These are phyloP conservation scores for Podospora fimiseda DNA, from an alignment of 495 filamentous ascomycete species.

Conservation along the genomic window DNA sequence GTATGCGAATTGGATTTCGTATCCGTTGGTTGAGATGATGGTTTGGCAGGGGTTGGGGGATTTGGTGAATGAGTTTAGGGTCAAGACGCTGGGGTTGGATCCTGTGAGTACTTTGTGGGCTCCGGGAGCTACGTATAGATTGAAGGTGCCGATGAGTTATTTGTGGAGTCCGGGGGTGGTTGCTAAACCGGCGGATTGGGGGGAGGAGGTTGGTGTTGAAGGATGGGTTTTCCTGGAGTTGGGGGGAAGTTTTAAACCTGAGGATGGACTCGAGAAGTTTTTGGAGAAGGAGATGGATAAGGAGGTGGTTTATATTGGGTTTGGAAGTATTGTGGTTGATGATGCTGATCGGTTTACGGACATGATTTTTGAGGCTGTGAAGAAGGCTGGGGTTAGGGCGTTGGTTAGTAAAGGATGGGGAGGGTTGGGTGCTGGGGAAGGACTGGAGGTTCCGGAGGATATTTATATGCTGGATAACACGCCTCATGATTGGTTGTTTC, in stretches of 20 bases:
- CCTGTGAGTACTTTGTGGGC: conserved; percentile 61
- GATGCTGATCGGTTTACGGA: conserved; percentile 55
- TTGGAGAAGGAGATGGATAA: conserved; percentile 44
- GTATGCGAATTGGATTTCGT: conserved; percentile 65
- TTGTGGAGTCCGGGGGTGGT: conserved; percentile 79
- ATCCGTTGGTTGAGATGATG: conserved; percentile 71
- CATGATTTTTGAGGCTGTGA: conserved; percentile 57
- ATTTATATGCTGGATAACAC: conserved; percentile 60
- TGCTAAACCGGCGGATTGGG: conserved; percentile 73
- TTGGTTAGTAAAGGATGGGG: conserved; percentile 64
- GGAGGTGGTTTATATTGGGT: conserved; percentile 59
- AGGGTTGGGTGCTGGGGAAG: conserved; percentile 48
- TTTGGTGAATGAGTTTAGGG: conserved; percentile 65
- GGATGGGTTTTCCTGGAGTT: conserved; percentile 70
- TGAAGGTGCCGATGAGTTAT: conserved; percentile 71
- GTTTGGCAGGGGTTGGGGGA: conserved; percentile 76
- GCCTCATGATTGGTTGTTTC: conserved; percentile 66
- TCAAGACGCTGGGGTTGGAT: conserved; percentile 58
- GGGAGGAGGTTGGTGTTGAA: conserved; percentile 59
- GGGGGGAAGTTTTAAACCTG: conserved; percentile 58
- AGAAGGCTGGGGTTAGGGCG: conserved; percentile 52
- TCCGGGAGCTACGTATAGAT: conserved; percentile 54
- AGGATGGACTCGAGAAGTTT: conserved; percentile 55
- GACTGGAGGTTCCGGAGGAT: conserved; percentile 47
- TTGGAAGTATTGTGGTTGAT: conserved; percentile 64